Conservation (phyloP, 1,284 basidiomycete genomes). For the Ceratobasidium theobromae region DNA sequence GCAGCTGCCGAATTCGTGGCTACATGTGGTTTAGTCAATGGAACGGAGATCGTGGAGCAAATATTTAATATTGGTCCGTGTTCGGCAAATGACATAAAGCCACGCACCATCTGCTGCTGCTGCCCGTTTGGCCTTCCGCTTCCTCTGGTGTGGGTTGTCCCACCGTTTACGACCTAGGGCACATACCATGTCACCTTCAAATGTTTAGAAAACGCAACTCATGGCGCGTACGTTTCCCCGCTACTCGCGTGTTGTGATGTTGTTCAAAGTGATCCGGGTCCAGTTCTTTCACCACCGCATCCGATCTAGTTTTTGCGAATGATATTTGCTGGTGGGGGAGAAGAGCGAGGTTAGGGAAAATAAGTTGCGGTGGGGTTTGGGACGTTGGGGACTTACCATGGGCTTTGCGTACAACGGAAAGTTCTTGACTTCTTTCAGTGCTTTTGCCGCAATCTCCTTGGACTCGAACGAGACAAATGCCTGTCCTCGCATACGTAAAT, state of each 20-base stretch:
- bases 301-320: conserved; percentile 86
- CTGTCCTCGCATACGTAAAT: conserved; percentile 96
- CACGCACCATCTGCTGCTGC: conserved; percentile 68
- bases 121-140: conserved; percentile 75
- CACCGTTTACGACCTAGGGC: conserved; percentile 53
- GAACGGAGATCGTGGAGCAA: no score
- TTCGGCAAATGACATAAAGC: no score
- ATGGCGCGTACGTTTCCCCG: conserved; percentile 73
- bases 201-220: background rate
- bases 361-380: conserved; percentile 10
- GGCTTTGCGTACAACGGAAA: conserved; percentile 97
- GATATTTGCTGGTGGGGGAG: conserved; percentile 74
- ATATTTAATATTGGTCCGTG: no score
- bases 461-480: conserved; percentile 93
- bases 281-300: conserved; percentile 79
- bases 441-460: conserved; percentile 79
- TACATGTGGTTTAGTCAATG: conserved; percentile 30
- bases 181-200: background rate
- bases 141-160: conserved; percentile 83
- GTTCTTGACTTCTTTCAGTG: conserved; percentile 86
- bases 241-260: conserved; percentile 72
- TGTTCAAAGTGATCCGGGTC: conserved; percentile 67
- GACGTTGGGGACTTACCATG: conserved; percentile 64
- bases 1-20: conserved; percentile 70
- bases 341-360: conserved; percentile 19